Conservation (phyloP, 2,329 filamentous ascomycete genomes). For the Fusarium tricinctum region DNA sequence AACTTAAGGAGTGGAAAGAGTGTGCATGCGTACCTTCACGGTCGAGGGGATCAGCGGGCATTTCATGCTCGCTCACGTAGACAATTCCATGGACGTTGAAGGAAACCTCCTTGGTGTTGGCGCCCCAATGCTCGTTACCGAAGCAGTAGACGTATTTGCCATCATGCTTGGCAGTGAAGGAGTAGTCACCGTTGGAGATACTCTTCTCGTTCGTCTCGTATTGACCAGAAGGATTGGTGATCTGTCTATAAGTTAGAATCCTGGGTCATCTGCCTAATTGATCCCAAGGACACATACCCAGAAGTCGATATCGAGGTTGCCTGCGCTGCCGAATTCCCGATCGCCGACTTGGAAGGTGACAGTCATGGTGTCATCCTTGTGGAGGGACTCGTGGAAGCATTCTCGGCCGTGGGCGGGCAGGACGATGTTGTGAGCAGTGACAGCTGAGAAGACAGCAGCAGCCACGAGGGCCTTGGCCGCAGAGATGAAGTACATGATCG, state of each 20-base stretch:
- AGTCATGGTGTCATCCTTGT: slow-evolving; percentile 97
- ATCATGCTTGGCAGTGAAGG: slow-evolving; percentile 86
- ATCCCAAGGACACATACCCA: slow-evolving; percentile 75
- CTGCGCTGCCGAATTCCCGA: slow-evolving; percentile 92
- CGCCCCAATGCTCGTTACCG: slow-evolving; percentile 98
- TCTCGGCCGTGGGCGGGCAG: slow-evolving; percentile 93
- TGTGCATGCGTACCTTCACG: slow-evolving; percentile 82
- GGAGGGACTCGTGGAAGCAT: slow-evolving; percentile 96
- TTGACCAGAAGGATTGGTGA: slow-evolving; percentile 81
- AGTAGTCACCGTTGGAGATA: slow-evolving; percentile 91
- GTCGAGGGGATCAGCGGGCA: slow-evolving; percentile 88
- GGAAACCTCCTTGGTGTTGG: slow-evolving; percentile 95
- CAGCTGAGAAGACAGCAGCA: slow-evolving; percentile 65
- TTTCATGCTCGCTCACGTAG: slow-evolving; percentile 91
- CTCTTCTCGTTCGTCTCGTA: slow-evolving; percentile 85
- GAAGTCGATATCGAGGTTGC: slow-evolving; percentile 97
- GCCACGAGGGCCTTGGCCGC: slow-evolving; percentile 61
- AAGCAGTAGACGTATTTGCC: slow-evolving; percentile 98
- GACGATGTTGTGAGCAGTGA: slow-evolving; percentile 93
- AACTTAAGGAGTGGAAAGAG: neutral
- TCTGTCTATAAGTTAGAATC: slow-evolving; percentile 60
- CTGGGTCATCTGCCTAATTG: slow-evolving; percentile 1
- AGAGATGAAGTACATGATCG: slow-evolving; percentile 51
- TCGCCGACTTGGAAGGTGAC: slow-evolving; percentile 99
- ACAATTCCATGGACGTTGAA: slow-evolving; percentile 99